Evolutionary conservation across 495 filamentous ascomycete genomes (phyloP), one percentile per base, ranked within the genome.

Genomic region (Penicillium silybi): DNA sequence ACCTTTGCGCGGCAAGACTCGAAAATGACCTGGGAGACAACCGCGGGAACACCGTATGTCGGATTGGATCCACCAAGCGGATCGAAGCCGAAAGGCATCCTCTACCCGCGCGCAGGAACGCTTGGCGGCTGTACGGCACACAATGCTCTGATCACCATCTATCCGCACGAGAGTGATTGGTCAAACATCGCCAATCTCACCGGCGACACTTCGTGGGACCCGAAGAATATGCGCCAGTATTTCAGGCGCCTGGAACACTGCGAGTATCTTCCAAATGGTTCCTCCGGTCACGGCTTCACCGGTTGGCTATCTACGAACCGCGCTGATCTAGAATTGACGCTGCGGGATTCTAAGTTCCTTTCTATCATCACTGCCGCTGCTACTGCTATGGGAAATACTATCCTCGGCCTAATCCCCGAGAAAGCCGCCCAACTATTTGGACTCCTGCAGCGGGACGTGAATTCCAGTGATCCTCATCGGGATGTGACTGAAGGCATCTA

Each of bases 231-330:
- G 72, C 68, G 70, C 48, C 57, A 64, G 35, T 76, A 77, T 49
- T 74, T 75, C n/a, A 44, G 49, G 26, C 56, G 56, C 23, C 47
- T 85, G 29, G 83, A 85, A 65, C 73, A 74, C 32, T 79, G 79
- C 56, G 53, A 76, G 27, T 85, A 85, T 59, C 54, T 71, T 0
- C 64, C 72, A 0, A 69, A 70, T 6, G 58, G 67, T 1, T 41
- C 50, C 2, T 45, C 58, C 0, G 80, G 78, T 25, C 84, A 86
- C 59, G 84, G 84, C n/a, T 76, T 68, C 45, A 60, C 74, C 35
- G 83, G 85, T 18, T 88, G 79, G 79, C 62, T 86, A 17, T 48
- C 61, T 16, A 81, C 76, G 1, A 74, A 76, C 20, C 54, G 72
- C 6, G 72, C 80, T 0, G 74, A 77, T 4, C 49, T 80, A 4